These are phyloP conservation scores for Zygoascus biomembranicola DNA, from an alignment of 805 yeast species.

Conservation along the genomic window DNA sequence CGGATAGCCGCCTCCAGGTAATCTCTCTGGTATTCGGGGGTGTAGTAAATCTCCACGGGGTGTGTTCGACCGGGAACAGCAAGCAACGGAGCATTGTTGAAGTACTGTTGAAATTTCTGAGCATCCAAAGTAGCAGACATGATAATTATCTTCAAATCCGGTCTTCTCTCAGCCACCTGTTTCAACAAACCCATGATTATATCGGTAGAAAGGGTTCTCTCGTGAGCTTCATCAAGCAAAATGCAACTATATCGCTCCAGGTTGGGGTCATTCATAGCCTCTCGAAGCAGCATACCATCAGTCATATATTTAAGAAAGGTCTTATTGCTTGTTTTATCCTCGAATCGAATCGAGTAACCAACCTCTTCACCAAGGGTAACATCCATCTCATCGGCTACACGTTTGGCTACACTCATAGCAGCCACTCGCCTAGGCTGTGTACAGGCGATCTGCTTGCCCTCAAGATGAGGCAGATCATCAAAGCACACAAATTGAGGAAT, in stretches of 20 bases:
- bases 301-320: conserved; percentile 94
- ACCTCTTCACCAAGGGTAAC: conserved; percentile 88
- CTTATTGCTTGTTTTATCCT: conserved; percentile 70
- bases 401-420: conserved; percentile 95
- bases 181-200: conserved; percentile 91
- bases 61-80: conserved; percentile 98
- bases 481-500: conserved; percentile 91
- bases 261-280: conserved; percentile 94
- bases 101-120: conserved; percentile 78
- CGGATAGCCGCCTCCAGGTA: conserved; percentile 91
- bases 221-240: conserved; percentile 96
- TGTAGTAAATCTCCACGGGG: conserved; percentile 94
- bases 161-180: conserved; percentile 69
- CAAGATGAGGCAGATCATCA: conserved; percentile 86
- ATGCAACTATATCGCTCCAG: conserved; percentile 77
- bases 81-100: conserved; percentile 83
- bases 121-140: conserved; percentile 99
- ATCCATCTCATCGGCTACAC: conserved; percentile 97
- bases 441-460: conserved; percentile 84
- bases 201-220: conserved; percentile 93
- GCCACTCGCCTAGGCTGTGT: conserved; percentile 97
- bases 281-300: conserved; percentile 95
- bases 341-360: conserved; percentile 92
- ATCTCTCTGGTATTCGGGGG: conserved; percentile 94
- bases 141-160: conserved; percentile 82